Conservation (phyloP, 306 rosid species). For the Trifolium pratense region DNA sequence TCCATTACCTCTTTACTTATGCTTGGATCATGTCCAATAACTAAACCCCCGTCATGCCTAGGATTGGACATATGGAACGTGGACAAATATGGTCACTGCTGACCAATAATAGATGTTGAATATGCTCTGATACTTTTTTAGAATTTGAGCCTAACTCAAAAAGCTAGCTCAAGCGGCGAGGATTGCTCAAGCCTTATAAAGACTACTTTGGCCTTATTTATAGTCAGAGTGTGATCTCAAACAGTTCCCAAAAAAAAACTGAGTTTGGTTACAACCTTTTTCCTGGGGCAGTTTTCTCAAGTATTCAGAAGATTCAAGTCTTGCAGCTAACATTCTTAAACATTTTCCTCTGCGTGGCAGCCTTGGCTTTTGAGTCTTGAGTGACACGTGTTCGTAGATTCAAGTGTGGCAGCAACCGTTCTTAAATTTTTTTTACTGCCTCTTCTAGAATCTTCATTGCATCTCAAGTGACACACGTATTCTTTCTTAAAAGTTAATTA, state of each 20-base stretch:
- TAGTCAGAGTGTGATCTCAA: background rate
- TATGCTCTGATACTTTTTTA: background rate
- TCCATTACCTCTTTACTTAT: no score
- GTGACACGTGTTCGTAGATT: background rate
- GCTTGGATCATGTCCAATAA: no score
- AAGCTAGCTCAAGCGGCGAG: background rate
- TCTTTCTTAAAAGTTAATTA: slow-evolving; percentile 1
- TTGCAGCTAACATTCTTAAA: background rate
- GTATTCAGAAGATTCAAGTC: background rate
- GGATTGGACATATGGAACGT: no score
- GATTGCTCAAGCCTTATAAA: background rate
- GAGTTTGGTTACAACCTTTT: background rate
- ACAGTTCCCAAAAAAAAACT: background rate
- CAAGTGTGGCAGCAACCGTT: background rate
- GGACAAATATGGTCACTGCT: no score
- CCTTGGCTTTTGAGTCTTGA: background rate
- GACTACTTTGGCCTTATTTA: background rate
- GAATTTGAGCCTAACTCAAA: background rate
- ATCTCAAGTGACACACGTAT: background rate
- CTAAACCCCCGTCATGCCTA: no score
- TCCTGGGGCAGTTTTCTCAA: background rate
- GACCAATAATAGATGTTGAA: background rate
- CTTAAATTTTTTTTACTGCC: background rate
- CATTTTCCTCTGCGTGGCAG: background rate
- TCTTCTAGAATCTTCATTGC: slow-evolving; percentile 1